A percentile compares a stretch with the other conserved stretches of the same genome.
Evolutionary conservation across 176 grass and related monocot genomes (phyloP).

Genomic region (Zea mays): Zm-B73-REFERENCE-NAM-5.0 NC_050098.1:233413501-233414000

Average conservation of each 20-base stretch:
- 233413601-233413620: not conserved
- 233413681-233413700: conserved; percentile 66
- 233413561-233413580: conserved; percentile 8
- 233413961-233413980: not conserved
- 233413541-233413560: conserved; percentile 30
- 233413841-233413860: conserved; percentile 76
- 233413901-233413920: not conserved
- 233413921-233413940: conserved; percentile 2
- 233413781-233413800: conserved; percentile 91
- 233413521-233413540: conserved; percentile 57
- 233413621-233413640: not conserved
- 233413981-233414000: not conserved
- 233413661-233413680: conserved; percentile 1
- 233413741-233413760: conserved; percentile 90
- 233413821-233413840: conserved; percentile 85
- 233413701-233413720: conserved; percentile 87
- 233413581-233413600: not conserved
- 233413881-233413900: conserved; percentile 32
- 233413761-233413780: conserved; percentile 83
- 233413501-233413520: conserved; percentile 90
- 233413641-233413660: conserved; percentile 20
- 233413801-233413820: conserved; percentile 93
- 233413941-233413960: not conserved
- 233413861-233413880: conserved; percentile 54
- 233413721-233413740: conserved; percentile 97